Conservation (phyloP, 2,329 filamentous ascomycete species). For the Aspergillus sp. region DNA sequence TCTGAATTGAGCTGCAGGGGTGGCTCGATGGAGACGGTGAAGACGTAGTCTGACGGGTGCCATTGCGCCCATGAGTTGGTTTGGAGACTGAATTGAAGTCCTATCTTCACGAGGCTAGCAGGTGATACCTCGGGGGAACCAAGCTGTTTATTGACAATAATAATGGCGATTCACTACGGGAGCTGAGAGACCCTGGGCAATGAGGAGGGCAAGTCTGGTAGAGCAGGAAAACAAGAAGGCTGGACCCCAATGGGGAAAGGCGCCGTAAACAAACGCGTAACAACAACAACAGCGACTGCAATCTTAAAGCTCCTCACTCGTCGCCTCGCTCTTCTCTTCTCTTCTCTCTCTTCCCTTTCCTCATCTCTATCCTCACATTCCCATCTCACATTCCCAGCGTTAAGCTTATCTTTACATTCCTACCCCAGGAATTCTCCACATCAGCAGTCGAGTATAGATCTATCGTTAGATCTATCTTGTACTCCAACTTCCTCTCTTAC, state of each 20-base stretch:
- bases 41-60: not conserved
- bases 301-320: slow-evolving; percentile 12
- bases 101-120: not conserved
- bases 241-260: slow-evolving; percentile 19
- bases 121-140: not conserved
- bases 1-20: slow-evolving; percentile 1
- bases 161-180: not conserved
- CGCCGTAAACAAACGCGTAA: slow-evolving; percentile 26
- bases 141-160: not conserved
- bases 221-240: slow-evolving; percentile 1
- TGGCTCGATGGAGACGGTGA: not conserved
- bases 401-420: slow-evolving; percentile 22
- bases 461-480: slow-evolving; percentile 19
- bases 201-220: not conserved
- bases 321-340: slow-evolving; percentile 4
- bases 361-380: slow-evolving; percentile 16
- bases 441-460: slow-evolving; percentile 20
- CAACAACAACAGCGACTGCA: slow-evolving; percentile 11
- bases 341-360: slow-evolving; percentile 16
- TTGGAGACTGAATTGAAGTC: not conserved
- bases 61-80: not conserved
- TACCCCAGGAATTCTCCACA: slow-evolving; percentile 22
- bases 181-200: not conserved
- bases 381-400: slow-evolving; percentile 9
- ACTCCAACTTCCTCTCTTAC: slow-evolving; percentile 16